Evolutionary conservation across 768 basidiomycete species (phyloP).

Genomic region (Phaeotremella skinneri): DNA sequence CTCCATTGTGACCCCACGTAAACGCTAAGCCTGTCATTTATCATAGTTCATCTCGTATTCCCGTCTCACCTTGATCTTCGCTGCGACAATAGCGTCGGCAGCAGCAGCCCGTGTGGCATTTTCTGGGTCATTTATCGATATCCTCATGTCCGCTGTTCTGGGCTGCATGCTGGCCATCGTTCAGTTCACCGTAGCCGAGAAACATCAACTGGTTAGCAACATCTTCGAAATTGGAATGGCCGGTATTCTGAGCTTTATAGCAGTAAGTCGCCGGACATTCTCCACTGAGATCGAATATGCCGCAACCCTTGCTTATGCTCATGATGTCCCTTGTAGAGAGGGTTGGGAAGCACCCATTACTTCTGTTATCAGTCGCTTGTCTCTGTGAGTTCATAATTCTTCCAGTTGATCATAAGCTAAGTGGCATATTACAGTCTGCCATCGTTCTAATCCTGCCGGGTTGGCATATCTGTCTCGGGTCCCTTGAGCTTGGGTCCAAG

Average conservation of each 20-base stretch:
- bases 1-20: background rate
- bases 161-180: slow-evolving; percentile 31
- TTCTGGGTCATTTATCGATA: slow-evolving; percentile 42
- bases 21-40: background rate
- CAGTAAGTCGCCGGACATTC: slow-evolving; percentile 30
- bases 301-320: slow-evolving; percentile 12
- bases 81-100: slow-evolving; percentile 34
- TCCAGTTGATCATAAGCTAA: background rate
- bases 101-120: slow-evolving; percentile 38
- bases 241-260: slow-evolving; percentile 36
- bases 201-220: slow-evolving; percentile 29
- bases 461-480: slow-evolving; percentile 43
- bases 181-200: slow-evolving; percentile 32
- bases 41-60: slow-evolving; percentile 28
- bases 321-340: slow-evolving; percentile 1
- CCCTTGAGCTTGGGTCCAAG: slow-evolving; percentile 39
- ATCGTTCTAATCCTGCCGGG: slow-evolving; percentile 44
- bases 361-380: slow-evolving; percentile 41
- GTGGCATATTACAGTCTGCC: slow-evolving; percentile 9
- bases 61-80: slow-evolving; percentile 21
- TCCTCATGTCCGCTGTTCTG: slow-evolving; percentile 34
- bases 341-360: slow-evolving; percentile 12
- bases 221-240: slow-evolving; percentile 45
- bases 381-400: slow-evolving; percentile 24
- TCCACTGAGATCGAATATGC: no score